Conservation (phyloP, 2,329 filamentous ascomycete genomes). For the Xylariales sp. region DNA sequence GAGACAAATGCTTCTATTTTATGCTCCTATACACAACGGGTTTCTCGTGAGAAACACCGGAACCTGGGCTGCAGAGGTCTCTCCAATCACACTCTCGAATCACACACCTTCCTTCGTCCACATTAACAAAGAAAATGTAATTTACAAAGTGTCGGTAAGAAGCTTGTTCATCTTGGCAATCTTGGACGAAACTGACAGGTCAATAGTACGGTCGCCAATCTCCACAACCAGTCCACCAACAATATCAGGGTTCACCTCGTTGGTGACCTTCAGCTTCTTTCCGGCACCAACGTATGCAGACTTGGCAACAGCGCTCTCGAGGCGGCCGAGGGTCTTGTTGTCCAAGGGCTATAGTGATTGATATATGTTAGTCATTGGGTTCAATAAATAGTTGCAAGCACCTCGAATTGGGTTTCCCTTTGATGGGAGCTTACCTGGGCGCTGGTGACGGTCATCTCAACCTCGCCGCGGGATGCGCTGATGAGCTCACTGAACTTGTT, state of each 20-base stretch:
- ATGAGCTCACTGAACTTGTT: constrained; percentile 87
- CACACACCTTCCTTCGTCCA: constrained; percentile 3
- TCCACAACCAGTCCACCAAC: constrained; percentile 92
- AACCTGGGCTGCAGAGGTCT: constrained; percentile 15
- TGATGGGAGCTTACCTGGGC: constrained; percentile 60
- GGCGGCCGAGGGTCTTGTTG: constrained; percentile 75
- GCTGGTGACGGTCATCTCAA: constrained; percentile 88
- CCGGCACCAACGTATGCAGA: constrained; percentile 82
- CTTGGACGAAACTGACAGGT: constrained; percentile 91
- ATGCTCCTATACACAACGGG: constrained; percentile 26
- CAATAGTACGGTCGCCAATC: constrained; percentile 96
- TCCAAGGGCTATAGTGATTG: constrained; percentile 65
- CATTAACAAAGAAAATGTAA: constrained; percentile 23
- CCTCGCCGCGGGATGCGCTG: constrained; percentile 83
- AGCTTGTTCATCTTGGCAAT: constrained; percentile 99
- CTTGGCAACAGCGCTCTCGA: constrained; percentile 86
- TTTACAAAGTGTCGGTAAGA: constrained; percentile 94
- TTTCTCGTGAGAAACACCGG: constrained; percentile 14
- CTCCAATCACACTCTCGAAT: constrained; percentile 9
- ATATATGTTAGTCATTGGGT: neutral
- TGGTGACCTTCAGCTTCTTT: constrained; percentile 97
- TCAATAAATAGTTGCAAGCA: too few species aligned
- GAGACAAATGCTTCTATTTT: constrained; percentile 26
- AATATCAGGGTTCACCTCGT: constrained; percentile 94
- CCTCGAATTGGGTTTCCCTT: neutral